These are phyloP conservation scores for Xerocomus brunneocitrinus DNA, from an alignment of 768 basidiomycete genomes.

Conservation along the genomic window DNA sequence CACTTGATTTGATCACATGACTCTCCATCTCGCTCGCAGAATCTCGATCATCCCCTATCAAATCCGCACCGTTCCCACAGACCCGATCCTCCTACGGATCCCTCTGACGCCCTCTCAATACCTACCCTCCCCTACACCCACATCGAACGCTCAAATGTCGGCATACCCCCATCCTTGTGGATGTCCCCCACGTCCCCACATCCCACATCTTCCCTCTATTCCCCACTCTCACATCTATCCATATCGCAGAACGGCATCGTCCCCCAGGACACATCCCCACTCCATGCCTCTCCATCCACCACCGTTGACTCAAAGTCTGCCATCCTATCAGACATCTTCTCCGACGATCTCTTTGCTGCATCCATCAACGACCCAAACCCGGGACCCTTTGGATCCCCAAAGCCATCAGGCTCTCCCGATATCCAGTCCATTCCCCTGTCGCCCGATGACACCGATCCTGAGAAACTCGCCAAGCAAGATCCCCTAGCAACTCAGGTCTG, in stretches of 20 bases:
- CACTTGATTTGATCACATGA: slow-evolving; percentile 1
- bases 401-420: slow-evolving; percentile 65
- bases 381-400: slow-evolving; percentile 61
- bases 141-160: slow-evolving; percentile 48
- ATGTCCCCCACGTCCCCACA: slow-evolving; percentile 60
- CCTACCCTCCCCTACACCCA: slow-evolving; percentile 22
- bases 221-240: slow-evolving; percentile 37
- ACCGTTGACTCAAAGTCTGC: slow-evolving; percentile 53
- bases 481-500: slow-evolving; percentile 94
- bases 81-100: slow-evolving; percentile 11
- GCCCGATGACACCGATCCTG: slow-evolving; percentile 50
- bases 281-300: slow-evolving; percentile 39
- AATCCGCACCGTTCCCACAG: slow-evolving; percentile 8
- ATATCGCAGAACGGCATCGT: slow-evolving; percentile 31
- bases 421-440: slow-evolving; percentile 43
- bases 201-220: slow-evolving; percentile 40
- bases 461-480: slow-evolving; percentile 72
- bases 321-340: slow-evolving; percentile 65
- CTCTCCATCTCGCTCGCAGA: slow-evolving; percentile 5
- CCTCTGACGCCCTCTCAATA: slow-evolving; percentile 6
- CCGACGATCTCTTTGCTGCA: slow-evolving; percentile 57
- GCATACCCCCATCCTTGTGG: slow-evolving; percentile 75
- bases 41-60: slow-evolving; percentile 19
- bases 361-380: slow-evolving; percentile 32
- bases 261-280: slow-evolving; percentile 30